Base-by-base conservation (phyloP, 2,329 filamentous ascomycete species). In the Fusarium nurragi region DNA sequence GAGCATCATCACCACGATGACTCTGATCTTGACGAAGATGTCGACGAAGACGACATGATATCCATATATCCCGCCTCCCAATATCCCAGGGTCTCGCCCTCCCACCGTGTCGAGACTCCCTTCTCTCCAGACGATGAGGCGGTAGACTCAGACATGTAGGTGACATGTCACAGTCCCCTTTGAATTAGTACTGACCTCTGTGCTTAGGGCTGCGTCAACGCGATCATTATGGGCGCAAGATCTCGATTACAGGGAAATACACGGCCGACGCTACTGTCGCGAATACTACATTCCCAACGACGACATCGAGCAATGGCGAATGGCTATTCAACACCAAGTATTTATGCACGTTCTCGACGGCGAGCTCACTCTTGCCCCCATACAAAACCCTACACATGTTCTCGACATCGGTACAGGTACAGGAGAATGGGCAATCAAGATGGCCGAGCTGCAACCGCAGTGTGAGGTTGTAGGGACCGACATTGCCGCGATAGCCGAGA, bases 261-360 rank as follows among this genome's bases (percentile, higher is more conserved):
- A 90, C 75, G 86, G 82, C 39, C 84, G 88, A 21, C 82, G 88
- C 65, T 88, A 87, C 71, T 88, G 88, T 69, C 79, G 84, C 30
- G 80, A 81, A 30, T 90, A 89, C 70, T 87, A 81, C 73, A 88
- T 90, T 82, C 88, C 88, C 14, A 89, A 89, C 73, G 88, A 90
- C 68, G 85, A 89, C 41, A 76, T 81, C 41, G 88, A 90, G 71
- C 86, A 89, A 73, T 85, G 86, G 41, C 85, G 88, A 38, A 74
- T 89, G 47, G 83, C 84, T 56, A 79, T 90, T 49, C 78, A 86
- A 36, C 87, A 90, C 65, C 86, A 89, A 71, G 84, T 89, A 43
- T 89, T 86, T 68, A 76, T 88, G 7, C 82, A 83, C 52, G 76
- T 81, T 16, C 79, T 84, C 46, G 77, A 80, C 30, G 79, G 78